These are phyloP conservation scores for Fusarium sp. DNA, from an alignment of 2,329 filamentous ascomycete genomes.

Conservation along the genomic window DNA sequence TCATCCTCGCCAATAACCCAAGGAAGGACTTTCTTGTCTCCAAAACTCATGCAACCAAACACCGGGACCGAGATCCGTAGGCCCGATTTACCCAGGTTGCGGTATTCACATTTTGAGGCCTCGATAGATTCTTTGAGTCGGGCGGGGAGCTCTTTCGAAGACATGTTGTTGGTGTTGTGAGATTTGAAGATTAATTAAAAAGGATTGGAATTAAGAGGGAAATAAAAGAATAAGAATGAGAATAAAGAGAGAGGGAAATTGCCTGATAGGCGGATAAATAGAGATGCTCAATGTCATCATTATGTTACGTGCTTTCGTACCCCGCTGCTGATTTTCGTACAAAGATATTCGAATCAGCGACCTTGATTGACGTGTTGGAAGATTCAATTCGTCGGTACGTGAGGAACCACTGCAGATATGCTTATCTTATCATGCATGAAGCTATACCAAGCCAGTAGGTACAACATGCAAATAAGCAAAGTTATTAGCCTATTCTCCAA, in stretches of 20 bases:
- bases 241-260: background rate
- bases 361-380: background rate
- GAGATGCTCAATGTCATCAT: constrained; percentile 13
- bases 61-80: constrained; percentile 26
- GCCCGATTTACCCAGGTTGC: constrained; percentile 25
- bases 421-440: too few species aligned
- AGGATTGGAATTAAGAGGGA: background rate
- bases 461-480: too few species aligned
- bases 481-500: too few species aligned
- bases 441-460: too few species aligned
- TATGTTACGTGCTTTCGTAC: background rate
- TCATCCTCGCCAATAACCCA: constrained; percentile 39
- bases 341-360: background rate
- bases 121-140: constrained; percentile 31
- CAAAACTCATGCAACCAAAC: constrained; percentile 41
- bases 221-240: background rate
- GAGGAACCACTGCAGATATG: background rate
- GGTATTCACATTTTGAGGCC: constrained; percentile 38
- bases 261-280: constrained; percentile 24
- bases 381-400: background rate
- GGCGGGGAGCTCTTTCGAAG: constrained; percentile 19
- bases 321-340: constrained; percentile 14
- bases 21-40: constrained; percentile 25
- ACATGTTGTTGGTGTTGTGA: background rate
- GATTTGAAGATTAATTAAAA: background rate